phyloP scores from a whole-genome alignment of 352 stramenopile genomes.

The Phytophthora pistaciae region DNA sequence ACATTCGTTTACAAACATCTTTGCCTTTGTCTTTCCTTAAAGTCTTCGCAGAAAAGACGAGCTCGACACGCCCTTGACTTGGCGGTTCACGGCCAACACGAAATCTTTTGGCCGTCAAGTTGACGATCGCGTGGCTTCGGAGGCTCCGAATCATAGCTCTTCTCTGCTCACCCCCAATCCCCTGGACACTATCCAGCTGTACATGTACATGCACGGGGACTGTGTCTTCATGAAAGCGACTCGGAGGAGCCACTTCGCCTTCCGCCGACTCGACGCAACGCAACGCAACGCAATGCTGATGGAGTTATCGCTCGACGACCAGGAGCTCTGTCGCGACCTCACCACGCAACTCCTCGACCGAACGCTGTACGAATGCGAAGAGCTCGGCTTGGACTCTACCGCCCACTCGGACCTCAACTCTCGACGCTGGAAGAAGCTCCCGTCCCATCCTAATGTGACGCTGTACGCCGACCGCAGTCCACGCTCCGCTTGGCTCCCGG shows the following conservation, averaged over 20 bases:
- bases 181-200: neutral
- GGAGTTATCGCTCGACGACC: slow-evolving; percentile 26
- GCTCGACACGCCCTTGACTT: neutral
- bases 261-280: neutral
- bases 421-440: slow-evolving; percentile 34
- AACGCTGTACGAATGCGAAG: slow-evolving; percentile 34
- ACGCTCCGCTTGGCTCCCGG: slow-evolving; percentile 24
- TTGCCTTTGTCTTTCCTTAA: neutral
- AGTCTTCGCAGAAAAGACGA: neutral
- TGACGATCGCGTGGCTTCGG: neutral
- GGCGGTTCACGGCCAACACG: neutral
- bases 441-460: slow-evolving; percentile 31
- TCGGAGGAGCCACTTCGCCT: slow-evolving; percentile 8
- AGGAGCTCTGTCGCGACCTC: slow-evolving; percentile 30
- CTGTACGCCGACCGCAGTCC: slow-evolving; percentile 30
- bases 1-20: neutral
- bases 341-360: slow-evolving; percentile 36
- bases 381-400: slow-evolving; percentile 25
- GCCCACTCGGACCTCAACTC: slow-evolving; percentile 22
- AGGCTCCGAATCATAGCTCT: slow-evolving; percentile 1
- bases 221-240: neutral
- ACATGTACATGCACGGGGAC: neutral
- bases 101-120: neutral
- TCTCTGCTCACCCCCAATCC: slow-evolving; percentile 12
- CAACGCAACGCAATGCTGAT: slow-evolving; percentile 14